phyloP scores from a whole-genome alignment of 495 filamentous ascomycete species.

The Trichoderma orchidacearum region DNA sequence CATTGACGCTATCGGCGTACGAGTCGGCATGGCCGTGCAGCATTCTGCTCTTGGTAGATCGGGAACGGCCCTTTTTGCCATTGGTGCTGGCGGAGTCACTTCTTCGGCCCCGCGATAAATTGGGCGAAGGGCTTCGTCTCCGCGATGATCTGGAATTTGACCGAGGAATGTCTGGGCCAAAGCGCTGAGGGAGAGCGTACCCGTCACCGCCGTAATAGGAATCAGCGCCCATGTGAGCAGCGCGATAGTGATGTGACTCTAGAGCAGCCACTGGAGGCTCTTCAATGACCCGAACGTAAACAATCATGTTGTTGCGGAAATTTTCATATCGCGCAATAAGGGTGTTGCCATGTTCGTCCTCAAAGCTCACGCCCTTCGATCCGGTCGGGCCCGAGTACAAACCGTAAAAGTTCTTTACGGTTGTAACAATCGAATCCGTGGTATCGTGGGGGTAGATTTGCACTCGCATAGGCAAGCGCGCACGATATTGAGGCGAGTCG shows the following conservation, averaged over 20 bases:
- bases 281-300: constrained; percentile 80
- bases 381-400: constrained; percentile 56
- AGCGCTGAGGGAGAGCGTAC: constrained; percentile 36
- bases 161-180: constrained; percentile 45
- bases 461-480: constrained; percentile 78
- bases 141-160: constrained; percentile 53
- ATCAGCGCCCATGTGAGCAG: constrained; percentile 16
- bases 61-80: constrained; percentile 50
- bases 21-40: constrained; percentile 40
- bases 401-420: constrained; percentile 95
- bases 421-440: constrained; percentile 90
- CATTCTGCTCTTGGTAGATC: constrained; percentile 57
- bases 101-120: constrained; percentile 53
- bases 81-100: constrained; percentile 55
- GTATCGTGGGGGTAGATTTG: constrained; percentile 86
- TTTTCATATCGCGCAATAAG: constrained; percentile 95
- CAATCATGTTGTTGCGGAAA: constrained; percentile 73
- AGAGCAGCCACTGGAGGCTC: constrained; percentile 37
- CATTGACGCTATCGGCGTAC: constrained; percentile 49
- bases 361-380: constrained; percentile 72
- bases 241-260: constrained; percentile 19
- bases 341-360: constrained; percentile 72
- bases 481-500: constrained; percentile 56
- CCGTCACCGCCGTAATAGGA: constrained; percentile 12
- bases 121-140: constrained; percentile 76